Evolutionary conservation across 352 stramenopile genomes (phyloP).

Genomic region (Phytopythium helicoides): DNA sequence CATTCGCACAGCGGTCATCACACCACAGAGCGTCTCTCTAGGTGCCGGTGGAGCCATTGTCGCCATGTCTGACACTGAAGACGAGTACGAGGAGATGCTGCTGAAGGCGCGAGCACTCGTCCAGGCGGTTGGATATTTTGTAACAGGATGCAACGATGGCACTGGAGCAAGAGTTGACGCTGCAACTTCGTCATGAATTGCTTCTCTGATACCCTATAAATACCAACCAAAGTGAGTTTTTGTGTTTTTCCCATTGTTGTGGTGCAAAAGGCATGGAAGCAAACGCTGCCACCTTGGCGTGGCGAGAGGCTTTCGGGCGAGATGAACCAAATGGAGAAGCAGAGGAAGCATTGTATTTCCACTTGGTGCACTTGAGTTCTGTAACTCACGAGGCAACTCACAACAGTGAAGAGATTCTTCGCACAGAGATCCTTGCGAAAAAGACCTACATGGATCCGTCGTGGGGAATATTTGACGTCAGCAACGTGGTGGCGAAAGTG

Average conservation of each 20-base stretch:
- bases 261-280: background rate
- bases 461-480: conserved; percentile 55
- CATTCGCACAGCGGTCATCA: conserved; percentile 95
- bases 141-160: conserved; percentile 43
- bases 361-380: conserved; percentile 11
- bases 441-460: conserved; percentile 32
- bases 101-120: conserved; percentile 85
- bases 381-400: conserved; percentile 7
- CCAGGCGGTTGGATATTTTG: conserved; percentile 50
- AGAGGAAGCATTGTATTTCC: conserved; percentile 9
- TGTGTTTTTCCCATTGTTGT: no score
- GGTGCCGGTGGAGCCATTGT: conserved; percentile 96
- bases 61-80: conserved; percentile 90
- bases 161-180: conserved; percentile 24
- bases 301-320: background rate
- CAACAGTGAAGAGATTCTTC: background rate
- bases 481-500: conserved; percentile 57
- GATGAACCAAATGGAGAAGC: background rate
- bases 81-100: conserved; percentile 94
- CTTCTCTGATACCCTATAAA: no score
- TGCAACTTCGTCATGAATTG: no score
- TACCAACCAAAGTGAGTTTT: no score
- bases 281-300: background rate
- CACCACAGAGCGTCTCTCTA: conserved; percentile 72
- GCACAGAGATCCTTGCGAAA: conserved; percentile 36